A percentile compares a stretch with the other conserved stretches of the same genome.
phyloP scores from a whole-genome alignment of 768 basidiomycete genomes.

The Lyophyllum atratum region DNA sequence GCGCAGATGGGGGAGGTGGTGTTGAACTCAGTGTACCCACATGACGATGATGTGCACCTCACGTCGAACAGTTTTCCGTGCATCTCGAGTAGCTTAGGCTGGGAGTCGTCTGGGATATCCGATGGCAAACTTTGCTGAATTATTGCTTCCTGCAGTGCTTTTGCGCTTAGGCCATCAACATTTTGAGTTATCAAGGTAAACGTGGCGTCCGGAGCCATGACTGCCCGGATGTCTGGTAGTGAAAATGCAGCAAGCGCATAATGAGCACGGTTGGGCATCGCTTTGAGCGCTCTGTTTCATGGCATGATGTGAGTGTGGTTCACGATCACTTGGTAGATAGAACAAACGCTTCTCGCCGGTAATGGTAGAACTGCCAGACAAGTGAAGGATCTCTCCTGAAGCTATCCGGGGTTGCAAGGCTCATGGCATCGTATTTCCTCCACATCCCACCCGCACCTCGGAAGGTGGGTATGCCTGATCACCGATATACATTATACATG shows the following conservation, averaged over 20 bases:
- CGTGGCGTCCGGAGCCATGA: conserved; percentile 41
- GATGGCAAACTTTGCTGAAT: background rate
- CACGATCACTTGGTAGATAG: background rate
- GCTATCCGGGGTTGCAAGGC: conserved; percentile 50
- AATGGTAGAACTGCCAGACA: conserved; percentile 70
- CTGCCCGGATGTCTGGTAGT: conserved; percentile 34
- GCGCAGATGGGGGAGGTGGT: conserved; percentile 44
- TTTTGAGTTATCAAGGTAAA: conserved; percentile 64
- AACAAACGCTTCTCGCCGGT: conserved; percentile 51
- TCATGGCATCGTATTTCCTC: conserved; percentile 50
- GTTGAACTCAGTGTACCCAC: conserved; percentile 43
- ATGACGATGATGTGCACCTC: conserved; percentile 43
- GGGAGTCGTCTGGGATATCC: conserved; percentile 10
- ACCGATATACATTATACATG: background rate
- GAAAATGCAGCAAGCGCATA: conserved; percentile 48
- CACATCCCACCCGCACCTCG: conserved; percentile 53
- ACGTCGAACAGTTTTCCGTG: conserved; percentile 62
- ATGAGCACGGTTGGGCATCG: conserved; percentile 60
- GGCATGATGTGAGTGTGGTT: conserved; percentile 4
- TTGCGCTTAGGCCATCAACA: conserved; percentile 54
- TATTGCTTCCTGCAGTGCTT: background rate
- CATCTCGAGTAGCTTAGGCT: conserved; percentile 53
- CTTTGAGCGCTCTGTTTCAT: conserved; percentile 42
- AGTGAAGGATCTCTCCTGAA: conserved; percentile 41
- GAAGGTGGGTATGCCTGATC: conserved; percentile 48